Conservation (phyloP, 306 rosid species). For the Cicer cuneatum region DNA sequence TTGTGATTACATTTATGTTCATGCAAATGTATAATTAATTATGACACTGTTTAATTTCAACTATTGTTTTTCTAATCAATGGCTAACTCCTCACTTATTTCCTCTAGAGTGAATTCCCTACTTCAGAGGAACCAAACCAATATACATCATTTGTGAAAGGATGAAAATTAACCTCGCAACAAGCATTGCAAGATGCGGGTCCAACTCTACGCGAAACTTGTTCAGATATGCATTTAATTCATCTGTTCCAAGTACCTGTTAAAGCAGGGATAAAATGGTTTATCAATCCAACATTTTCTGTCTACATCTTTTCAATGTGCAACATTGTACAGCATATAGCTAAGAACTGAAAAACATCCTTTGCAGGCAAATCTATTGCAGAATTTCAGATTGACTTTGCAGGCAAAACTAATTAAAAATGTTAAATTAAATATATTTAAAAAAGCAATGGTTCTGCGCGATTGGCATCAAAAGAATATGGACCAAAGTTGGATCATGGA, state of each 20-base stretch:
- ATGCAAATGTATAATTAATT: background rate
- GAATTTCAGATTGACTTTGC: background rate
- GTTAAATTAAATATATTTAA: background rate
- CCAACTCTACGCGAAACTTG: conserved; percentile 79
- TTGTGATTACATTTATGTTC: background rate
- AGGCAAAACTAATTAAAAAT: background rate
- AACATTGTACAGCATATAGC: conserved; percentile 20
- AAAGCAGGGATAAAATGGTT: conserved; percentile 29
- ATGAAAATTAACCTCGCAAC: conserved; percentile 71
- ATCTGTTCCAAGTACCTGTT: conserved; percentile 89
- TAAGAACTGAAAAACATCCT: conserved; percentile 1
- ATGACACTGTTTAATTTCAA: background rate
- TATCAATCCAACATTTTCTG: conserved; percentile 18
- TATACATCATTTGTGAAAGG: background rate
- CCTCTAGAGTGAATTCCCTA: background rate
- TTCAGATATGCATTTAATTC: conserved; percentile 69
- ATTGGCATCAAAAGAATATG: conserved; percentile 2
- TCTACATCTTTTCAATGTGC: conserved; percentile 28
- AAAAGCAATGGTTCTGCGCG: background rate
- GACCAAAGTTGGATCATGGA: conserved; percentile 4
- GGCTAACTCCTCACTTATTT: background rate
- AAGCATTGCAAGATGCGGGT: conserved; percentile 73
- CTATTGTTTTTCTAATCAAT: background rate
- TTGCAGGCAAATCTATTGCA: conserved; percentile 2
- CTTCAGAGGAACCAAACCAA: background rate